Evolutionary conservation across 352 stramenopile genomes (phyloP).

Genomic region (Peronospora belbahrii): DNA sequence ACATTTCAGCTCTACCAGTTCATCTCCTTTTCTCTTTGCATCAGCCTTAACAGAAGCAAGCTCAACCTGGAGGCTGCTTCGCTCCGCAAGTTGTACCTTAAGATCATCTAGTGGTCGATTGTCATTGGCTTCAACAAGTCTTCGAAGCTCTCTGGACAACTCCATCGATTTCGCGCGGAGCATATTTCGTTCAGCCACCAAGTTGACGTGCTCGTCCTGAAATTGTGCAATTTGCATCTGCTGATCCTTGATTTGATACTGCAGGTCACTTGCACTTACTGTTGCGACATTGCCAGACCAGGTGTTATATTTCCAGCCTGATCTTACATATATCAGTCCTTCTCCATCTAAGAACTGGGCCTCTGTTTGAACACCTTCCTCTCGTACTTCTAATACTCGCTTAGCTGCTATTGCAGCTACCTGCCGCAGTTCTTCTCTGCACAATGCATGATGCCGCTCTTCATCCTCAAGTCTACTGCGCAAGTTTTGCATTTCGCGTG

Average conservation of each 20-base stretch:
- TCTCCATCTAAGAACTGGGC: slow-evolving; percentile 16
- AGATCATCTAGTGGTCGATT: slow-evolving; percentile 51
- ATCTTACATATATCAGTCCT: slow-evolving; percentile 1
- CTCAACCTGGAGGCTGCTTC: slow-evolving; percentile 44
- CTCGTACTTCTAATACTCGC: slow-evolving; percentile 10
- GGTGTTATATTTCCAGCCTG: slow-evolving; percentile 11
- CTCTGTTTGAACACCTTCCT: slow-evolving; percentile 51
- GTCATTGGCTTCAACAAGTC: slow-evolving; percentile 41
- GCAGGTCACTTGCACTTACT: slow-evolving; percentile 34
- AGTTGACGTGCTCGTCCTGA: slow-evolving; percentile 28
- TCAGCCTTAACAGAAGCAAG: slow-evolving; percentile 49
- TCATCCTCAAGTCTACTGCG: slow-evolving; percentile 45
- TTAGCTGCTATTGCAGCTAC: slow-evolving; percentile 5
- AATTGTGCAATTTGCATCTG: slow-evolving; percentile 24
- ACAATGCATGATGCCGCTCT: slow-evolving; percentile 27
- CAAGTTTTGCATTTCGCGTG: slow-evolving; percentile 40
- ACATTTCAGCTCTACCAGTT: slow-evolving; percentile 56
- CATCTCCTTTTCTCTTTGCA: slow-evolving; percentile 39
- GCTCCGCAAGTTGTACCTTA: slow-evolving; percentile 45
- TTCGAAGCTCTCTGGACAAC: slow-evolving; percentile 53
- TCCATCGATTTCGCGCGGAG: slow-evolving; percentile 43
- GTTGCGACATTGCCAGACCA: slow-evolving; percentile 30
- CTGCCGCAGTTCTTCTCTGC: slow-evolving; percentile 42
- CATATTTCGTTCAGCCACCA: slow-evolving; percentile 52
- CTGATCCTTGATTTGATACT: slow-evolving; percentile 30